Base-by-base conservation (phyloP, 208 protist species). In the Wallacemonas sp. region DNA sequence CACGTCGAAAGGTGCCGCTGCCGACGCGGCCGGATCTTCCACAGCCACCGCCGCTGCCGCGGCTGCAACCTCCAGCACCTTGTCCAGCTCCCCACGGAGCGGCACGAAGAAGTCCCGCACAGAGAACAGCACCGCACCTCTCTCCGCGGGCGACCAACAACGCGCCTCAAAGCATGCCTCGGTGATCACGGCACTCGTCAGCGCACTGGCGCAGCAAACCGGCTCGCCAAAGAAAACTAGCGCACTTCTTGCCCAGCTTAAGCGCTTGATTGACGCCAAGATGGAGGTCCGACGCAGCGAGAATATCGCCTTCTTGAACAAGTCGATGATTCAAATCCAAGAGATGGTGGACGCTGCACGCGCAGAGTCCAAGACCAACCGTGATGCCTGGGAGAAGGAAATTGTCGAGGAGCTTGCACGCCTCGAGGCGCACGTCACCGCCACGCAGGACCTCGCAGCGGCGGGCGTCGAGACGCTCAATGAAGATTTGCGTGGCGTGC, bases 381-480 rank as follows among this genome's bases (percentile, higher is more conserved):
- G 85, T 12, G 58, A 66, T 21, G 61, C 38, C 9, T 81, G 82
- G 63, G 73, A 76, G 21, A 58, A 66, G 19, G 59, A 55, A 22
- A 70, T 86, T 63, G 48, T 66, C 34, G 72, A 66, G 46, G 72
- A 71, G 63, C 68, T 91, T 50, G 70, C 79, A 53, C 76, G 63
- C 29, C 62, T 87, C 33, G 83, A 91, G 36, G 37, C 63, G 4
- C 55, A 78, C 9, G 69, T 92, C 39, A 63, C 68, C 38, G 44
- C 37, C 22, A 82, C 85, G 24, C 79, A 89, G 45, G 76, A 81
- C 38, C 68, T 79, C 24, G 83, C 76, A n/a, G 78, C 78, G 10
- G 65, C 54, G 19, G 81, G 71, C 0, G 90, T 95, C 52, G 79
- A 83, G 42, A 64, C 79, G 52, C 73, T 95, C 17, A 95, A 95